A percentile compares a stretch with the other conserved stretches of the same genome.
These are phyloP conservation scores for Cadophora malorum DNA, from an alignment of 2,329 filamentous ascomycete genomes.

Conservation along the genomic window DNA sequence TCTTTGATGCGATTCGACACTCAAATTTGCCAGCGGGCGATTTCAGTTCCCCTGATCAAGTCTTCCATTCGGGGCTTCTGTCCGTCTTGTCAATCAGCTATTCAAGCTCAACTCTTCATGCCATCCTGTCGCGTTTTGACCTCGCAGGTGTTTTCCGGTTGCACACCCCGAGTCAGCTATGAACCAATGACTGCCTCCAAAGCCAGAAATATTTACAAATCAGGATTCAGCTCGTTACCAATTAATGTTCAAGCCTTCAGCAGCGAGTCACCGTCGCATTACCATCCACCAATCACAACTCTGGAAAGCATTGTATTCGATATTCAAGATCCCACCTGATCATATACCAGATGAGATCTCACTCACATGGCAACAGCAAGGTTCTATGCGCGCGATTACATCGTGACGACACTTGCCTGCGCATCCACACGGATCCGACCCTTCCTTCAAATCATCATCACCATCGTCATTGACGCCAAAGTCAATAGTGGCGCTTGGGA, in stretches of 20 bases:
- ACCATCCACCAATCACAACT: conserved; percentile 10
- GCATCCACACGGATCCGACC: neutral
- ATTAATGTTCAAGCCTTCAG: neutral
- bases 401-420: conserved; percentile 23
- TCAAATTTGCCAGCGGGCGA: neutral
- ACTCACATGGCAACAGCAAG: neutral
- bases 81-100: conserved; percentile 4
- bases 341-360: conserved; percentile 5
- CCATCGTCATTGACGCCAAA: neutral
- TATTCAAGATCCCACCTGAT: neutral
- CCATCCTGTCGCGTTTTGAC: neutral
- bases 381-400: conserved; percentile 23
- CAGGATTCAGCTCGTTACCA: conserved; percentile 1
- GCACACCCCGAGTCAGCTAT: conserved; percentile 9
- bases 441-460: neutral
- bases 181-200: conserved; percentile 4
- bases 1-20: neutral
- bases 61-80: neutral
- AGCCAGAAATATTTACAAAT: conserved; percentile 4
- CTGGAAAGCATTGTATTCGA: conserved; percentile 1
- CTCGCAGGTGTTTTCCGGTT: neutral
- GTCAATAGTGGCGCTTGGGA: conserved; percentile 1
- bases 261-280: neutral
- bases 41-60: neutral
- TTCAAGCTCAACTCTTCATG: conserved; percentile 3